phyloP scores from a whole-genome alignment of 352 stramenopile genomes.

The Phytophthora uliginosa region DNA sequence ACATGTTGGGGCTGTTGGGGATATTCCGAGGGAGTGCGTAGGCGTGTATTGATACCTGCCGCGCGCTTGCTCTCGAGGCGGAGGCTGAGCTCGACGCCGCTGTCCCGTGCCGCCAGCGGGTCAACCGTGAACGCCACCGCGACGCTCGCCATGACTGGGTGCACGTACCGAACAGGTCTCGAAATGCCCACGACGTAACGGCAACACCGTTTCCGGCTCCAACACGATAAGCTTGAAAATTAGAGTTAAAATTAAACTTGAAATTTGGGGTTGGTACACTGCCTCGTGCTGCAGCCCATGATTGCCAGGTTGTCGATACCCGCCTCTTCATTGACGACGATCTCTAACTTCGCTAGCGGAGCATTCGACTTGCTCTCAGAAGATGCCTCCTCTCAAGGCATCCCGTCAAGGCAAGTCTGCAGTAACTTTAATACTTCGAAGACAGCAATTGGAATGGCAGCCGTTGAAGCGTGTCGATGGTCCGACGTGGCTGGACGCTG shows the following conservation, averaged over 20 bases:
- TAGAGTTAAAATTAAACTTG: constrained; percentile 1
- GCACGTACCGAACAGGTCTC: constrained; percentile 12
- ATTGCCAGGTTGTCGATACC: neutral
- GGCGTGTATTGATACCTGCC: constrained; percentile 6
- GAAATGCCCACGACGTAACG: constrained; percentile 23
- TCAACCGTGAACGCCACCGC: constrained; percentile 34
- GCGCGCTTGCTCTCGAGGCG: constrained; percentile 24
- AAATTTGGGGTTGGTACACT: neutral
- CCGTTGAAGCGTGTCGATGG: neutral
- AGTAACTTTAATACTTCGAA: neutral
- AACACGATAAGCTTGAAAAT: neutral
- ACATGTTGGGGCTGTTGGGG: neutral
- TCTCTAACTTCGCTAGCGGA: no score
- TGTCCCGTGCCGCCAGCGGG: constrained; percentile 11
- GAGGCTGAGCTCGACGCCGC: constrained; percentile 14
- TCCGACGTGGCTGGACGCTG: constrained; percentile 17
- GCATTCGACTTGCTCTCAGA: no score
- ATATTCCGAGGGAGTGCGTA: neutral
- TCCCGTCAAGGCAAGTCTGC: neutral
- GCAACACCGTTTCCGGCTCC: constrained; percentile 12
- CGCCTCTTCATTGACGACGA: constrained; percentile 1
- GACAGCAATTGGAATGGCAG: neutral
- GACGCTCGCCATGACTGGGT: constrained; percentile 32
- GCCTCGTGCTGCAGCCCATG: neutral
- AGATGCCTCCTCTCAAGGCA: no score